Evolutionary conservation across 441 rosid genomes (phyloP).

Genomic region (Dalechampia spathulata): DNA sequence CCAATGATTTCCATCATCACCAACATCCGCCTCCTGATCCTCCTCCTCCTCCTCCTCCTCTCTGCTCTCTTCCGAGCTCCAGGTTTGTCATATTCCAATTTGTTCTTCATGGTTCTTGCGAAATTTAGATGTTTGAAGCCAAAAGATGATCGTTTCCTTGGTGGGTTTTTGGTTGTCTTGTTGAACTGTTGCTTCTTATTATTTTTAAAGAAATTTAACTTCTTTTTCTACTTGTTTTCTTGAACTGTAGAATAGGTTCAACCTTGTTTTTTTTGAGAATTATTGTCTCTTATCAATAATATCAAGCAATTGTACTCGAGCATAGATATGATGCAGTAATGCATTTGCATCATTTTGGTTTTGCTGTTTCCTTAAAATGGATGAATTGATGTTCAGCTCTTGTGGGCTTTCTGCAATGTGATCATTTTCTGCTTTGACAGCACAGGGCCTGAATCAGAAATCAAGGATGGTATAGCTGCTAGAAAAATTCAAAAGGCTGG

Average conservation of each 20-base stretch:
- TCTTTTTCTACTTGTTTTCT: background rate
- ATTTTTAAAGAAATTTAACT: background rate
- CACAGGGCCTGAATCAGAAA: constrained; percentile 25
- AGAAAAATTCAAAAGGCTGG: constrained; percentile 80
- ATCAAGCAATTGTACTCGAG: too few relatives aligned
- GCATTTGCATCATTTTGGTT: too few relatives aligned
- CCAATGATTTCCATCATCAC: constrained; percentile 23
- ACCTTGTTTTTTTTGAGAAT: too few relatives aligned
- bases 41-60: constrained; percentile 8
- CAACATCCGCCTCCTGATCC: constrained; percentile 20
- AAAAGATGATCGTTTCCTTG: background rate
- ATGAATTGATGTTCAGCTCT: background rate
- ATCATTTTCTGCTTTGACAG: constrained; percentile 19
- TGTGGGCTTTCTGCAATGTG: background rate
- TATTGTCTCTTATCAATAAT: too few relatives aligned
- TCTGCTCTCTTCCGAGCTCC: constrained; percentile 20
- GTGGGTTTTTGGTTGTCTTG: background rate
- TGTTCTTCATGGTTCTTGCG: background rate
- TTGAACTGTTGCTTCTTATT: background rate
- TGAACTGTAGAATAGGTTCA: too few relatives aligned
- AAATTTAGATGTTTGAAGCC: background rate
- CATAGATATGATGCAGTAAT: too few relatives aligned
- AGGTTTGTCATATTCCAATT: constrained; percentile 14
- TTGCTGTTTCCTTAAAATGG: background rate
- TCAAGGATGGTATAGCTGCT: constrained; percentile 35